These are phyloP conservation scores for Crucibulum laeve DNA, from an alignment of 768 basidiomycete genomes.

Conservation along the genomic window DNA sequence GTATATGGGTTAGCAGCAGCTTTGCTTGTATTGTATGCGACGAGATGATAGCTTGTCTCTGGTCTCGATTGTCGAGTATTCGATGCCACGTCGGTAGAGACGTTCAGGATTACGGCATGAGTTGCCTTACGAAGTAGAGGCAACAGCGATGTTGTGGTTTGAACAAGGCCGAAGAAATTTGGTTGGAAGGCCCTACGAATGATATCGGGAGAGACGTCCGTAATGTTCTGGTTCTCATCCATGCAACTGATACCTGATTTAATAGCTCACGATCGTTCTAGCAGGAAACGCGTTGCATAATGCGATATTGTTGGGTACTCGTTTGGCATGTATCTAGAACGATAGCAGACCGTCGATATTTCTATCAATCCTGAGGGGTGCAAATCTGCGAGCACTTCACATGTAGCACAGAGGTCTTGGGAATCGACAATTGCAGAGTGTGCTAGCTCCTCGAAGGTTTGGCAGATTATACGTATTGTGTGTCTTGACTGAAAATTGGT, in stretches of 20 bases:
- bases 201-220: conserved; percentile 24
- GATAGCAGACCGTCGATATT: conserved; percentile 87
- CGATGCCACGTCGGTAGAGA: conserved; percentile 41
- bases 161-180: conserved; percentile 40
- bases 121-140: conserved; percentile 31
- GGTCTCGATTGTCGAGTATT: conserved; percentile 31
- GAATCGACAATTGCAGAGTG: conserved; percentile 52
- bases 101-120: conserved; percentile 36
- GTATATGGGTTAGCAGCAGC: conserved; percentile 61
- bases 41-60: conserved; percentile 25
- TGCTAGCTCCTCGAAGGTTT: conserved; percentile 69
- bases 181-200: conserved; percentile 34
- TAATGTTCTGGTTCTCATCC: conserved; percentile 29
- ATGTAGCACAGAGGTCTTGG: conserved; percentile 34
- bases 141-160: conserved; percentile 35
- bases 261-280: conserved; percentile 83
- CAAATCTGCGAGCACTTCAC: conserved; percentile 32
- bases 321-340: conserved; percentile 80
- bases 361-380: conserved; percentile 40
- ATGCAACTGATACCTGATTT: conserved; percentile 52
- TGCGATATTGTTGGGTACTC: conserved; percentile 68
- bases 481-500: conserved; percentile 40
- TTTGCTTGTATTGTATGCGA: conserved; percentile 67
- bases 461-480: conserved; percentile 68
- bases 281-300: conserved; percentile 69